A percentile compares a stretch with the other conserved stretches of the same genome.
Conservation (phyloP, 2,329 filamentous ascomycete species). For the Beauveria brongniartii region DNA sequence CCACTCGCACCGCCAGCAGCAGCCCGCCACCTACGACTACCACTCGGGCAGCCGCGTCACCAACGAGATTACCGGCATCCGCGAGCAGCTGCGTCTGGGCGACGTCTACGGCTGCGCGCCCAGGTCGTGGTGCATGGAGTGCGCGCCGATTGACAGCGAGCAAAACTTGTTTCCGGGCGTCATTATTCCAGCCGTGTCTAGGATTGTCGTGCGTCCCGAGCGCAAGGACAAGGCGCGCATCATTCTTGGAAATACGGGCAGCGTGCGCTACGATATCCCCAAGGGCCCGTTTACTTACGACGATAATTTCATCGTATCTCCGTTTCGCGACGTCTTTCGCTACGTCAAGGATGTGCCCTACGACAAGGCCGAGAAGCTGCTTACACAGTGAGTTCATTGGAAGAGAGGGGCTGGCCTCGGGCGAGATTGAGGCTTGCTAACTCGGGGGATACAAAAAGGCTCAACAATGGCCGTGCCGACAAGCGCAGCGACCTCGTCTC, state of each 20-base stretch:
- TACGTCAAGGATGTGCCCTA: conserved; percentile 47
- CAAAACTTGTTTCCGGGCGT: conserved; percentile 47
- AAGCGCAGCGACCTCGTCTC: conserved; percentile 28
- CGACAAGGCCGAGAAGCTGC: conserved; percentile 27
- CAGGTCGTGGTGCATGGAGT: conserved; percentile 48
- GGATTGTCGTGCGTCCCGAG: conserved; percentile 42
- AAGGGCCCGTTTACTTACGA: conserved; percentile 54
- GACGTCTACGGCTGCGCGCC: conserved; percentile 53
- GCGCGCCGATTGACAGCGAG: conserved; percentile 42
- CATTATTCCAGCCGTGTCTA: conserved; percentile 41
- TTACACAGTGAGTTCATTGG: conserved; percentile 18
- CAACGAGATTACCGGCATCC: conserved; percentile 39
- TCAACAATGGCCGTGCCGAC: conserved; percentile 34
- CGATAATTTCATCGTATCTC: conserved; percentile 45
- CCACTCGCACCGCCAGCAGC: conserved; percentile 40
- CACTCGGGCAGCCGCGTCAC: conserved; percentile 38
- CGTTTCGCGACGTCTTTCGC: conserved; percentile 44
- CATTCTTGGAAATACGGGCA: conserved; percentile 53
- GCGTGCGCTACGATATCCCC: conserved; percentile 53
- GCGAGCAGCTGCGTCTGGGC: conserved; percentile 47
- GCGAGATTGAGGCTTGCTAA: too few species aligned
- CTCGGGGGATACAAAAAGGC: too few species aligned
- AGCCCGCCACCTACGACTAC: conserved; percentile 42
- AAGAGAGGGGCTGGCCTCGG: too few species aligned
- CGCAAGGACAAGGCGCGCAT: conserved; percentile 43